These are phyloP conservation scores for Aphanoascus verrucosus DNA, from an alignment of 2,329 filamentous ascomycete genomes.

Conservation along the genomic window DNA sequence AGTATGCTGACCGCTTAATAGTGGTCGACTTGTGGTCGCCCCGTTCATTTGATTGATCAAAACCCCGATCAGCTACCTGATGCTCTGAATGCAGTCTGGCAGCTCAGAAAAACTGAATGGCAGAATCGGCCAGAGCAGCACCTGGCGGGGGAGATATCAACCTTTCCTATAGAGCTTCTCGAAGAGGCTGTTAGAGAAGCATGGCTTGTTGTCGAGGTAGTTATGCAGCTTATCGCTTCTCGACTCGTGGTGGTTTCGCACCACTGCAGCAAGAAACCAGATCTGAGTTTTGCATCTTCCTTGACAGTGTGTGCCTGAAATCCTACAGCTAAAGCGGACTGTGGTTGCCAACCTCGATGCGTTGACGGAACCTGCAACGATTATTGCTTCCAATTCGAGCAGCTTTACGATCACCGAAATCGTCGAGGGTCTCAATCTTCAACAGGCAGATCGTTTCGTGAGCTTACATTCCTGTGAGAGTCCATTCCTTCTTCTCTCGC, in stretches of 20 bases:
- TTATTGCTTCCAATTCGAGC: conserved; percentile 41
- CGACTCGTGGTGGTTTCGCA: too few relatives aligned
- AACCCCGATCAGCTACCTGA: conserved; percentile 23
- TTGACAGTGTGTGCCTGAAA: conserved; percentile 38
- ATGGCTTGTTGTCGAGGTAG: conserved; percentile 31
- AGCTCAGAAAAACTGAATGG: conserved; percentile 16
- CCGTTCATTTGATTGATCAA: conserved; percentile 26
- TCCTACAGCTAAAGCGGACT: conserved; percentile 32
- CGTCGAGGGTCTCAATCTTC: conserved; percentile 28
- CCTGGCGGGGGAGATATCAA: conserved; percentile 18
- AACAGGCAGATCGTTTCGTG: conserved; percentile 28
- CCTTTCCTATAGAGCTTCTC: conserved; percentile 18
- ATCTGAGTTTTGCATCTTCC: background rate
- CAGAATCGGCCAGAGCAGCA: background rate
- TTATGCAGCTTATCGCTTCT: too few relatives aligned
- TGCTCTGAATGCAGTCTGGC: conserved; percentile 22
- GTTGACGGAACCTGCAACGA: conserved; percentile 26
- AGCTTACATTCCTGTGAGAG: conserved; percentile 37
- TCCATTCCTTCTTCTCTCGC: background rate
- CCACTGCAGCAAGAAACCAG: background rate
- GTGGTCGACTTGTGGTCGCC: conserved; percentile 27
- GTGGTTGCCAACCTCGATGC: conserved; percentile 34
- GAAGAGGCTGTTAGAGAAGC: conserved; percentile 20
- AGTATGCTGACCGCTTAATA: conserved; percentile 8
- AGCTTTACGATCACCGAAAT: conserved; percentile 39